Evolutionary conservation across 1,284 basidiomycete species (phyloP), one percentile per base, ranked within the genome.

Genomic region (Malassezia caprae): DNA sequence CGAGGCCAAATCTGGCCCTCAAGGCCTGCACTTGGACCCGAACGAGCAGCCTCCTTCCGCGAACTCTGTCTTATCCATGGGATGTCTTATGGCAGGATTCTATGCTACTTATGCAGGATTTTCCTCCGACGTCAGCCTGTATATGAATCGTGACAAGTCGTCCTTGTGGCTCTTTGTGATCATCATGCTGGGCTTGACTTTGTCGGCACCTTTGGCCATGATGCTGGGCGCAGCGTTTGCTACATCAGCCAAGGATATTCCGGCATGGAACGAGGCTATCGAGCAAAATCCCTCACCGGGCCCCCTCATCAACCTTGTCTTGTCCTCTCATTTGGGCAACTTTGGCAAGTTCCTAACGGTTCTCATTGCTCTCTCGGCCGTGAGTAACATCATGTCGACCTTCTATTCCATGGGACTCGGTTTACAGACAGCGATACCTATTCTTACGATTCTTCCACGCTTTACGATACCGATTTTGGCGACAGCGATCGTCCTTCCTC

Each of bases 321-420:
- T 88, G 1, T 77, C 77, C 7, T 84, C 85, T 1, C 60, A 56
- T 1, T 79, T 79, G 76, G 76, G 83, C 34, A 78, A 78, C 13
- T 90, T 90, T 69, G 87, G 88, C 2, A 85, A 87, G 69, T 88
- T 94, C 77, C 78, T 93, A 52, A 87, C 86, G 12, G 86, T 91
- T n/a, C 56, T 84, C 11, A 78, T 90, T 53, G 84, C 84, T 48
- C 77, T 91, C 26, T 87, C 79, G 10, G 79, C 80, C 58, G 80
- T 82, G 37, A 87, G 83, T 3, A 94, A 93, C 77, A 86, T 89
- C 53, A 85, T 87, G 4, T 82, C 84, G 4, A 87, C 84, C 11
- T 80, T 88, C 57, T 73, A 72, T 59, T 66, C 62, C 30, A 62
- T 72, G 28, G 68, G 69, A 0, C 34, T 72, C 4, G 60, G 59